These are phyloP conservation scores for Neophaeococcomyces mojaviensis DNA, from an alignment of 2,329 filamentous ascomycete species.

Conservation along the genomic window DNA sequence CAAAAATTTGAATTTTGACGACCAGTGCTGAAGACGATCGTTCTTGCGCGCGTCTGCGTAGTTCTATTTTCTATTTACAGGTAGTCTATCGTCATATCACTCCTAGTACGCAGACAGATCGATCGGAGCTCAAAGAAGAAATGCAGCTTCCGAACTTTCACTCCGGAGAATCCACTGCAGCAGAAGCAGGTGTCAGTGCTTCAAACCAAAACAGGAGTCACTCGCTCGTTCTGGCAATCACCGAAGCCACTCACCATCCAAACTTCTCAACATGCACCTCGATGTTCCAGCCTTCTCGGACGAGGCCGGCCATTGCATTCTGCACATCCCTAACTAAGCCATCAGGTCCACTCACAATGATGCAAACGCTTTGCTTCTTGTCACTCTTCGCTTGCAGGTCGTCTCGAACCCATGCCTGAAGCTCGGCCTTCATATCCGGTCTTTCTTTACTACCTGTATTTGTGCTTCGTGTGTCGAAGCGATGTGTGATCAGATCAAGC, in stretches of 20 bases:
- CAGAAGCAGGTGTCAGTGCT: too few relatives aligned
- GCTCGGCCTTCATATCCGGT: conserved; percentile 20
- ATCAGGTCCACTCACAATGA: conserved; percentile 58
- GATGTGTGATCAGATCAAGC: conserved; percentile 14
- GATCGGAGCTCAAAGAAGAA: too few relatives aligned
- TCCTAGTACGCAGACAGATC: neutral
- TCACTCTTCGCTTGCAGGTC: conserved; percentile 19
- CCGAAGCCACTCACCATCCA: conserved; percentile 46
- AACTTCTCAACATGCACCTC: conserved; percentile 58
- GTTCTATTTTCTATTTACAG: neutral
- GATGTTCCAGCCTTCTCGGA: conserved; percentile 43
- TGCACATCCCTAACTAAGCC: conserved; percentile 53
- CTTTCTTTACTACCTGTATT: conserved; percentile 11
- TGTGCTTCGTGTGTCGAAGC: conserved; percentile 17
- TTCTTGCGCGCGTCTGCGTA: neutral
- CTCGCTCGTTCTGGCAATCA: neutral
- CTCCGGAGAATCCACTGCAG: too few relatives aligned
- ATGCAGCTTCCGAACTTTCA: too few relatives aligned
- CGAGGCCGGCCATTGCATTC: conserved; percentile 48
- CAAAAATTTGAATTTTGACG: neutral
- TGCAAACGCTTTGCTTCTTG: conserved; percentile 33
- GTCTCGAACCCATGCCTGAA: conserved; percentile 18
- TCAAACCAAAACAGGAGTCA: neutral
- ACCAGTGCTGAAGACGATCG: neutral
- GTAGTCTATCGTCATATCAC: too few relatives aligned